Base-by-base conservation (phyloP, 768 basidiomycete species). In the Pisolithus tinctorius region DNA sequence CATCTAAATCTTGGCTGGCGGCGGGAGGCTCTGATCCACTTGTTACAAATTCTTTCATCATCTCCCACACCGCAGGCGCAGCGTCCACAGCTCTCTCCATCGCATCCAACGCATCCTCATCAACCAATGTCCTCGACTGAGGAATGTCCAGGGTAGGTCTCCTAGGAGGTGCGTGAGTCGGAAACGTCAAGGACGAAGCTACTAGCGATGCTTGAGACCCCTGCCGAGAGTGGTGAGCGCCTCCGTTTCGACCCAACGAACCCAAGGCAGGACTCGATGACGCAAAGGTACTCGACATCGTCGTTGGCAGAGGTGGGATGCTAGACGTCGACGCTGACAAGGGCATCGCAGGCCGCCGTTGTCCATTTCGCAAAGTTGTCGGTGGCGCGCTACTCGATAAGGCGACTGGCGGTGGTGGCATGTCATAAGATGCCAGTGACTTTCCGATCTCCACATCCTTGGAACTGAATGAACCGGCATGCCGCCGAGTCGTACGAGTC, bases 391-490 rank as follows among this genome's bases (percentile, higher is more conserved):
- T 56, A 47, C 44, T 58, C 16, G 59, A 54, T 7, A 74, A 56
- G 13, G 72, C 67, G 14, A 40, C 16, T 10, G 57, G 60, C 1
- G 61, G 67, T 8, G 58, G 25, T 3, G 65, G 62, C 2, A 70
- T 51, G 42, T 82, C 78, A 56, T 80, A 79, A n/a, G 84, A 84
- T 7, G 88, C 86, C 46, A 89, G 64, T 49, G 80, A 74, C 67
- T 84, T 90, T 38, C 93, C 93, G 47, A 89, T 83, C 63, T 95
- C 86, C 6, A 95, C 87, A 63, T 96, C 93, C 62, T 91, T 88
- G 25, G 78, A 83, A 55, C 93, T 95, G 71, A 95, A 97, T 4
- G 93, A 95, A n/a, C 93, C 93, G 5, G 89, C 93, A 65, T 95
- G 88, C 36, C 93, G 77, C 41, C 93, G 76, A 23, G 81, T 77